Evolutionary conservation across 768 basidiomycete species (phyloP).

Genomic region (Rickenella mellea): DNA sequence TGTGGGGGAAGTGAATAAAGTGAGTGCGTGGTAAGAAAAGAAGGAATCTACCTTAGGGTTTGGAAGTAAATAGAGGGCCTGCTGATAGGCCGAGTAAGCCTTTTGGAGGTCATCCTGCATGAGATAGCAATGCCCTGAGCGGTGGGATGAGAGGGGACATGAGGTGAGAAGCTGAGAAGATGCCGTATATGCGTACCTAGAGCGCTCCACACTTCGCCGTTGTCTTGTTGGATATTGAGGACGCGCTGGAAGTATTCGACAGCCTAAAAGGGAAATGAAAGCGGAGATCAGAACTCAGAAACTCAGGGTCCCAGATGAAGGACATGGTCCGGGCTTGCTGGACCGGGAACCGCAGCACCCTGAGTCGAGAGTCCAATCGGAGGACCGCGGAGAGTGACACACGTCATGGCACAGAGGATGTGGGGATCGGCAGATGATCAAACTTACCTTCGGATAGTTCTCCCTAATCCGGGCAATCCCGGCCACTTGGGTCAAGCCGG

Average conservation of each 20-base stretch:
- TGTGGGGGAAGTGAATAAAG: constrained; percentile 8
- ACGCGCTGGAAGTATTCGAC: constrained; percentile 96
- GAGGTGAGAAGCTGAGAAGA: constrained; percentile 6
- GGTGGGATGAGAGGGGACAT: constrained; percentile 7
- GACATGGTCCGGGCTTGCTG: neutral
- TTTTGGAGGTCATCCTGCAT: constrained; percentile 99
- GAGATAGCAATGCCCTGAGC: constrained; percentile 86
- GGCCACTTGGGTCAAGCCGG: constrained; percentile 88
- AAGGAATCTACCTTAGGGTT: constrained; percentile 71
- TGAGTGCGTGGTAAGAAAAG: constrained; percentile 5
- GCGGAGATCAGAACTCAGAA: constrained; percentile 28
- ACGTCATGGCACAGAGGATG: constrained; percentile 4
- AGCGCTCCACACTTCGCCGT: constrained; percentile 98
- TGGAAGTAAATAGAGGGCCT: constrained; percentile 90
- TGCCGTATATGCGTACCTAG: constrained; percentile 47
- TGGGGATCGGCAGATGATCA: constrained; percentile 17
- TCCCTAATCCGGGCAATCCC: constrained; percentile 96
- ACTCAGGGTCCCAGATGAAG: neutral
- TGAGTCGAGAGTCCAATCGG: constrained; percentile 5
- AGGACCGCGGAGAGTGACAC: constrained; percentile 4
- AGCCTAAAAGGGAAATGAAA: constrained; percentile 51
- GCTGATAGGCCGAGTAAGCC: constrained; percentile 97
- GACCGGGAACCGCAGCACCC: constrained; percentile 6
- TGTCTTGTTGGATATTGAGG: constrained; percentile 83
- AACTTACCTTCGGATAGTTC: constrained; percentile 85